Base-by-base conservation (phyloP, 177 flowering plant species). In the Telopea speciosissima region DNA sequence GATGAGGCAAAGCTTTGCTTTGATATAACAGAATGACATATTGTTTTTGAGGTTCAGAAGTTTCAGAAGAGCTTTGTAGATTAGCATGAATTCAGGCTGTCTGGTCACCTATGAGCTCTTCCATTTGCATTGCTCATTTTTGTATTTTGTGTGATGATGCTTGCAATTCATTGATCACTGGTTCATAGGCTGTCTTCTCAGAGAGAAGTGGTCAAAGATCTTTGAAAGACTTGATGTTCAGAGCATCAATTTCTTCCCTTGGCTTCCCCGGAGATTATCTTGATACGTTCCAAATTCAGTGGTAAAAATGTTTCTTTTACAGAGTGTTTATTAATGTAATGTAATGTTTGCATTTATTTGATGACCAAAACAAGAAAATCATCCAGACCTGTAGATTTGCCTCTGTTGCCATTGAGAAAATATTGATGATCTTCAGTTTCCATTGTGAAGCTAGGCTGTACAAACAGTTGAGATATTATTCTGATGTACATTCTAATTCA, bases 1-100 rank as follows among this genome's bases (percentile, higher is more conserved):
- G 98, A 92, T 81, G 98, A 94, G 83, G 97, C 98, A 31, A 92
- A 89, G 80, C 93, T 94, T 70, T 93, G 97, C 80, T 91, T 89
- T 75, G 86, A 88, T 64, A 82, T 93, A 33, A 86, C 81, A 59
- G 97, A 92, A 69, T 89, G 74, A 88, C 4, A 49, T 49, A 3
- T 49, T 8, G 8, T 49, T 12, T 12, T 49, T 16, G 54, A 49
- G 17, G 19, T 12, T 49, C 19, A 16, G 14, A 12, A 49, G 54
- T 49, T 49, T 49, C 19, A 36, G 54, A 16, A 49, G 13, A 12
- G 17, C 54, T 49, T 49, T 13, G 49, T 44, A 12, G 54, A 16
- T 49, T 12, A 49, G 19, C 54, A 49, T 49, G 54, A 49, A 49
- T 12, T 12, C 54, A 49, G 19, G 54, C 8, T 36, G 40, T 49